phyloP scores from a whole-genome alignment of 768 basidiomycete genomes.

The Psilocybe sp. region DNA sequence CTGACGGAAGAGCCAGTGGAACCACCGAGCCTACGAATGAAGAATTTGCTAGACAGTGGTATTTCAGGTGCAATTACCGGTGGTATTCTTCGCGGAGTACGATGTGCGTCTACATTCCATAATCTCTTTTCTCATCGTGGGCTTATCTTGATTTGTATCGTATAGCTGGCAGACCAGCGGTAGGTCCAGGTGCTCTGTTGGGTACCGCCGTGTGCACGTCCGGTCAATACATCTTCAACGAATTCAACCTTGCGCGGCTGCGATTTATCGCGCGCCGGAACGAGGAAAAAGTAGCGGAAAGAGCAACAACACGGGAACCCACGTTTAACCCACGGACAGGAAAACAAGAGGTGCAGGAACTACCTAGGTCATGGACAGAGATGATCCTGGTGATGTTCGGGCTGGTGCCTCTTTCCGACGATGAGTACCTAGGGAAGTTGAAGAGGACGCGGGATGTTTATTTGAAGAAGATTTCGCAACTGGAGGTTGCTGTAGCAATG shows the following conservation, averaged over 20 bases:
- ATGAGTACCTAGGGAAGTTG: conserved; percentile 65
- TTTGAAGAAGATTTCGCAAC: conserved; percentile 53
- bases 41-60: conserved; percentile 67
- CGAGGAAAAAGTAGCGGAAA: conserved; percentile 11
- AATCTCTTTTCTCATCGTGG: neutral
- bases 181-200: conserved; percentile 59
- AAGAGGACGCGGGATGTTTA: conserved; percentile 54
- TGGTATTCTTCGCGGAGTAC: conserved; percentile 50
- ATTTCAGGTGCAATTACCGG: conserved; percentile 71
- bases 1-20: conserved; percentile 22
- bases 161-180: conserved; percentile 59
- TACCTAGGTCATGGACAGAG: conserved; percentile 27
- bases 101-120: conserved; percentile 41
- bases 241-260: conserved; percentile 58
- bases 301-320: conserved; percentile 2
- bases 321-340: conserved; percentile 3
- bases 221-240: conserved; percentile 71
- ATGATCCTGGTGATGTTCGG: conserved; percentile 46
- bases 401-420: conserved; percentile 59
- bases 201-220: conserved; percentile 55
- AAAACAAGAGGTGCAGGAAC: neutral
- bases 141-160: neutral
- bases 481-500: conserved; percentile 39
- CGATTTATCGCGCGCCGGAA: conserved; percentile 46
- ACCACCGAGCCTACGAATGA: conserved; percentile 53